Base-by-base conservation (phyloP, 257 asterid species). In the Nyctanthes arbortristis region DNA sequence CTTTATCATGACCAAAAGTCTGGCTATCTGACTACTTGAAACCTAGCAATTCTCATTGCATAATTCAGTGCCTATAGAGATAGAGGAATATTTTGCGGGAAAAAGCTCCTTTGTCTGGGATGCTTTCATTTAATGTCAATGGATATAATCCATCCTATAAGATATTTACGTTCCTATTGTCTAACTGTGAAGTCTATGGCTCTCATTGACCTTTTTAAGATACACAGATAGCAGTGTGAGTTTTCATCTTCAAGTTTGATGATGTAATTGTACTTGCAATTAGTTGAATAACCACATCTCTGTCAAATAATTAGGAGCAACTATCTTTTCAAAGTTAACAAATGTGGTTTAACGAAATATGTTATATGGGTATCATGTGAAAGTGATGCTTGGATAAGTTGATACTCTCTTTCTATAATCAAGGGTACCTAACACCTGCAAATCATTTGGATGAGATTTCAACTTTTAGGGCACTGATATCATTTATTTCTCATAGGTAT, bases 401-500 rank as follows among this genome's bases (percentile, higher is more conserved):
- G 52, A 40, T 40, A 4, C 52, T 14, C 1, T 14, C 0, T 1
- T 40, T 40, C 22, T n/a, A 16, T 40, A 16, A 40, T 40, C 52
- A 13, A 40, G 22, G 52, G 4, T 43, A 14, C 54, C 54, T 43
- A 43, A 43, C 1, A n/a, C n/a, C n/a, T n/a, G n/a, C n/a, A n/a
- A n/a, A n/a, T 16, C 16, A 40, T 2, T 12, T 14, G 22, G 54
- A 4, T 1, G 9, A 4, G 22, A 16, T 43, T 16, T 1, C 24
- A 13, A 43, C 9, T 22, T 22, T n/a, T n/a, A n/a, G n/a, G n/a
- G n/a, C n/a, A 43, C 5, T 7, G 12, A 60, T 22, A 2, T 65
- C 35, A 49, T 31, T 47, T 27, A 31, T 67, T 34, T 34, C 43
- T 60, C 18, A n/a, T 86, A 94, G 99, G 99, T 65, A 75, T 86